Evolutionary conservation across 148 eudicot species (phyloP), one percentile per base, ranked within the genome.

Genomic region (Heliamphora exappendiculata): DNA sequence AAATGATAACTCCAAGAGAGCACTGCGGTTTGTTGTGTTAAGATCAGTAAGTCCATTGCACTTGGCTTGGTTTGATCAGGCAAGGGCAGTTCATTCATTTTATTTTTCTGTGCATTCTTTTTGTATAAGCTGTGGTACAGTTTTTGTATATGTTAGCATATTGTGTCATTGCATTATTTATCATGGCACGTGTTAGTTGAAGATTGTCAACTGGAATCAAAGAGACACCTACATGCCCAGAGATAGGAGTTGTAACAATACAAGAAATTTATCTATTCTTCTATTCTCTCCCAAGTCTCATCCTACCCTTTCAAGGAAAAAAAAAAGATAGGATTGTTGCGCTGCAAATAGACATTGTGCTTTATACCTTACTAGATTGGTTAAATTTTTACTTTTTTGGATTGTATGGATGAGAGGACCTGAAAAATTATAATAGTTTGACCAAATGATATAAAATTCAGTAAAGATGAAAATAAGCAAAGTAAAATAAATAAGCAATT

Each of bases 61-160:
- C 5, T 39, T 26, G 1, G 28, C 26, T 65, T 39, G 28, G 45
- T 9, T 72, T 10, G 39, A 51, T 50, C 64, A 51, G 37, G 20
- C 41, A 37, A 22, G 10, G 29, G 60, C 53, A 31, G 58, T 39
- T 50, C 59, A 20, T 53, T 39, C 31, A 22, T 74, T 60, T 63
- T 45, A 6, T 39, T 13, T 39, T 63, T 28, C 33, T 16, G 3
- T 7, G 7, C 2, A 33, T 50, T 73, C 33, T 74, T 64, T 78
- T 53, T 41, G 77, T 73, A 53, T 24, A 73, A 78, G 31, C 36
- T 62, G 69, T 72, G 36, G 63, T 22, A 22, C 42, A 72, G 42
- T 65, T 31, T 45, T 57, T 67, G 33, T 14, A 47, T 74, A 20
- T 28, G n/a, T 28, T 19, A 31, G 22, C 34, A n/a, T 60, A 14